Base-by-base conservation (phyloP, 148 eudicot species). In the Rhododendron simsii region DNA sequence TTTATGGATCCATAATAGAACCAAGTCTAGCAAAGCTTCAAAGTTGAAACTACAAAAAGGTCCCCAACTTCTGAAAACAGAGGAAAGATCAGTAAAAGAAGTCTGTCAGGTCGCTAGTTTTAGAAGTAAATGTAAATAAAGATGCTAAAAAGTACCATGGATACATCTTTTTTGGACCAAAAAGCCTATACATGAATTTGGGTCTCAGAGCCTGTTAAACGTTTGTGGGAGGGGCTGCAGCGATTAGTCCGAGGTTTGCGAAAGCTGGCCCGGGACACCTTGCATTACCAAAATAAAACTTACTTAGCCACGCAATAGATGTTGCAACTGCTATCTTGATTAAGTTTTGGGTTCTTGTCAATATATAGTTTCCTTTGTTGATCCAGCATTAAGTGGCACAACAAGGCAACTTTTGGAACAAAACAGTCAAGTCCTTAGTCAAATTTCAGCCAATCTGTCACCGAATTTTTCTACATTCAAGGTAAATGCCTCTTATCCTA, bases 341-440 rank as follows among this genome's bases (percentile, higher is more conserved):
- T 78, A 23, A 14, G 7, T n/a, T 26, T n/a, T 48, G 81, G 15
- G 78, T 41, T 84, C 48, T 79, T 82, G 33, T n/a, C 53, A 14
- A 15, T 77, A 23, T 44, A 39, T n/a, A 85, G 65, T 39, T 83
- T 84, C 87, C 83, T 84, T 85, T 84, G 79, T 83, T 83, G 61
- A 73, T 86, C 83, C 93, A 94, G 96, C 88, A 84, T 89, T 90
- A 85, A 86, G 90, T 87, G 89, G 93, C 86, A 90, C 86, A 85
- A 84, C 92, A 78, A 92, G 90, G 87, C 93, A 91, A 81, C 93
- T 93, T 81, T 84, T 95, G 91, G 93, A 93, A 86, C 94, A 92
- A 88, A 94, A 94, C 80, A 48, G 75, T 63, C 91, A 91, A 85
- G 90, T 89, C 81, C 88, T 94, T 45, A 84, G 87, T 88, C 93